These are phyloP conservation scores for Halenospora varia DNA, from an alignment of 495 filamentous ascomycete species.

Conservation along the genomic window DNA sequence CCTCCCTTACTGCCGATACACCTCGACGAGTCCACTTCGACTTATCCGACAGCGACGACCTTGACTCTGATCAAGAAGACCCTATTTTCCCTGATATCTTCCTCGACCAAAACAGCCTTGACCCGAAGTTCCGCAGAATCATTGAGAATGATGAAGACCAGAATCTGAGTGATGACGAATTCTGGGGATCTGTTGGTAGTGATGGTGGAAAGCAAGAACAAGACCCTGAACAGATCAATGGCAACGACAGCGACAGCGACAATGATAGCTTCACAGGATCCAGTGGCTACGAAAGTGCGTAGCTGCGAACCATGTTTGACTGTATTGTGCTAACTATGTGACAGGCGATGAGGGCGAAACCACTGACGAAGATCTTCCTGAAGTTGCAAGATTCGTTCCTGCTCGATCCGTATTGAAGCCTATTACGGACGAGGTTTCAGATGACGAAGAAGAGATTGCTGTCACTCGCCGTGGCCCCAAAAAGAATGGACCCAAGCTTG, in stretches of 20 bases:
- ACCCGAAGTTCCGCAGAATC: constrained; percentile 63
- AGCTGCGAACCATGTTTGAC: no score
- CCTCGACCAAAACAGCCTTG: constrained; percentile 64
- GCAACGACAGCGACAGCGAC: constrained; percentile 45
- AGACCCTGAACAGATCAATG: constrained; percentile 49
- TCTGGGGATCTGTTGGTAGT: constrained; percentile 24
- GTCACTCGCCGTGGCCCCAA: constrained; percentile 5
- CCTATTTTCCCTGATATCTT: constrained; percentile 67
- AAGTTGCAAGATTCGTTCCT: constrained; percentile 48
- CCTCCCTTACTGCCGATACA: constrained; percentile 7
- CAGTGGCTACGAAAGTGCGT: constrained; percentile 80
- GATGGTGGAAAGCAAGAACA: constrained; percentile 18
- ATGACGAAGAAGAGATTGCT: constrained; percentile 29
- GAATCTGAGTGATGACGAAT: constrained; percentile 35
- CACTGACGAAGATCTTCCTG: constrained; percentile 75
- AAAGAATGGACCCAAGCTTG: constrained; percentile 9
- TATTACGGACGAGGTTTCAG: constrained; percentile 46
- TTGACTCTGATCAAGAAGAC: constrained; percentile 41
- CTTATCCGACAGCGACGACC: constrained; percentile 37
- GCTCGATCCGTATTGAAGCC: constrained; percentile 54
- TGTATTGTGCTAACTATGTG: no score
- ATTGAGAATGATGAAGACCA: constrained; percentile 60
- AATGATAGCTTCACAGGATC: constrained; percentile 59
- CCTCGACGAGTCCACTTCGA: constrained; percentile 48
- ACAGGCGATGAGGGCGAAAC: constrained; percentile 51